Evolutionary conservation across 2,329 filamentous ascomycete species (phyloP).

Genomic region (Fusarium tjaetaba): DNA sequence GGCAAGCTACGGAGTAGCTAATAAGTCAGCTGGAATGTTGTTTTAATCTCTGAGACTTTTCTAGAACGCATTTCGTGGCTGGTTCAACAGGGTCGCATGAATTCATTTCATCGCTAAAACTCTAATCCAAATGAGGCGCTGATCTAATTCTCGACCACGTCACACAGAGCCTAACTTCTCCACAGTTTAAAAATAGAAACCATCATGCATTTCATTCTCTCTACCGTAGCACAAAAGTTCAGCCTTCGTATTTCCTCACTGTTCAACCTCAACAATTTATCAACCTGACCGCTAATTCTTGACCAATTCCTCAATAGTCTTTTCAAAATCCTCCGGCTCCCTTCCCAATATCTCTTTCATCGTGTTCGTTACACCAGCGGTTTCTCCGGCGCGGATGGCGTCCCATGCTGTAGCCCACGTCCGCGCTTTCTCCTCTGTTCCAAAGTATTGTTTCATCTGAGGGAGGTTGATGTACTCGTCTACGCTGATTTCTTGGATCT

Average conservation of each 20-base stretch:
- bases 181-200: constrained; percentile 11
- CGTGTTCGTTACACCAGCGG: neutral
- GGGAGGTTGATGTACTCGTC: constrained; percentile 23
- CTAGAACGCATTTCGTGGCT: neutral
- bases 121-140: neutral
- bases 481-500: constrained; percentile 17
- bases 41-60: neutral
- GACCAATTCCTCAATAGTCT: constrained; percentile 1
- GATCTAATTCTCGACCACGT: neutral
- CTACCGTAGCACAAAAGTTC: neutral
- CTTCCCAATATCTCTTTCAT: constrained; percentile 8
- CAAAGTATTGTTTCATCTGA: constrained; percentile 16
- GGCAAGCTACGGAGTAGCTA: too few species aligned
- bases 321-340: constrained; percentile 25
- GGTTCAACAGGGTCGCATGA: neutral
- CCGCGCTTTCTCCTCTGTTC: neutral
- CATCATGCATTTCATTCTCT: neutral
- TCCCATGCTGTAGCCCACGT: constrained; percentile 36
- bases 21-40: neutral
- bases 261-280: neutral
- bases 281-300: neutral
- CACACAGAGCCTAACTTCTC: neutral
- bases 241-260: neutral
- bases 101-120: neutral
- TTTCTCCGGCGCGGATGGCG: constrained; percentile 24